Base-by-base conservation (phyloP, 2,329 filamentous ascomycete species). In the Cercospora sp. region DNA sequence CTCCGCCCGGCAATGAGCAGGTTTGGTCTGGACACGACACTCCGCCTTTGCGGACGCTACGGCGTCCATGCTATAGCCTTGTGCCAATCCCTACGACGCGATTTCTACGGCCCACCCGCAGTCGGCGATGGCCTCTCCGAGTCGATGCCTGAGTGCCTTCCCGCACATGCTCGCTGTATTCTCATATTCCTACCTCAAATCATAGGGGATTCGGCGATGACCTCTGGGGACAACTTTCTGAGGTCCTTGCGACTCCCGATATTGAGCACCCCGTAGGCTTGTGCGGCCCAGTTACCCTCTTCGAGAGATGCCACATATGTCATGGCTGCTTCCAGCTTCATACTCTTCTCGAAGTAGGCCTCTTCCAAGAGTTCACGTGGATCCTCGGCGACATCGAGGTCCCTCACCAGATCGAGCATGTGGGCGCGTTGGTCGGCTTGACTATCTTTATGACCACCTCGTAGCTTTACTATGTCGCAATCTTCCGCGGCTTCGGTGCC, bases 321-420 rank as follows among this genome's bases (percentile, higher is more conserved):
- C 33, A 39, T 2, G 13, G 33, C 33, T 3, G 13, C 33, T 39
- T 39, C 33, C 33, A 39, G 13, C 33, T 39, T 39, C 13, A 6
- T n/a, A 13, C 13, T 13, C 33, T 39, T 39, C 33, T 39, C 33
- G 33, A 16, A 3, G 33, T 39, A 39, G 13, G 33, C 33, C 13
- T 39, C 33, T 39, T 39, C 33, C 0, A 39, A 1, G 1, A 39
- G n/a, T n/a, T n/a, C n/a, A n/a, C n/a, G n/a, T n/a, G 4, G 33
- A 39, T 39, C 33, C 0, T 39, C 5, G 1, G 5, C 13, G 3
- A 16, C 12, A 13, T 7, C 6, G 3, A 39, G 5, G 13, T 1
- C 5, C 0, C 3, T 3, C 0, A 39, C 1, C 5, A 39, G 33
- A 0, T 39, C 13, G 1, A n/a, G 2, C 1, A 39, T 16, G 13